Percentiles rank a stretch among this genome's conserved stretches.
Conservation (phyloP, 106 monocot genomes). For the Narthecium ossifragum region DNA sequence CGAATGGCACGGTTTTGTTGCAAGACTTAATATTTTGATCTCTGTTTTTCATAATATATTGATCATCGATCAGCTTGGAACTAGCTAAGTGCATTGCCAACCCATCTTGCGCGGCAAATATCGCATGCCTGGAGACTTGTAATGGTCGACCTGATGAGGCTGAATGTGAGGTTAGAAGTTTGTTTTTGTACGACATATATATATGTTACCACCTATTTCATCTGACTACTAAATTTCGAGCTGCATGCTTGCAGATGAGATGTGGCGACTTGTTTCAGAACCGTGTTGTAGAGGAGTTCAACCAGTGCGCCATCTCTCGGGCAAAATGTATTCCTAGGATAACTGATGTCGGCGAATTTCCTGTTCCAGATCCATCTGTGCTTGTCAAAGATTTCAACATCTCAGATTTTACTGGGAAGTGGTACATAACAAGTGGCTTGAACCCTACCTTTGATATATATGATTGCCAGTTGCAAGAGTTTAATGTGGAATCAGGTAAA, state of each 20-base stretch:
- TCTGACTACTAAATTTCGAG: too few species aligned
- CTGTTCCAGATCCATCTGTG: conserved; percentile 60
- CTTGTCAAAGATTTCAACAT: conserved; percentile 68
- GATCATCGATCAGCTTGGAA: conserved; percentile 59
- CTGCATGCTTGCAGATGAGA: conserved; percentile 67
- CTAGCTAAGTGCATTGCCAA: conserved; percentile 86
- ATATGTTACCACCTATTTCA: not conserved
- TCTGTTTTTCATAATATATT: too few species aligned
- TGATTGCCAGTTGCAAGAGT: conserved; percentile 91
- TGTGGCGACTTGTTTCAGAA: conserved; percentile 95
- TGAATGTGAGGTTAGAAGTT: conserved; percentile 87
- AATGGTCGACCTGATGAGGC: conserved; percentile 96
- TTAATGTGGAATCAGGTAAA: conserved; percentile 64
- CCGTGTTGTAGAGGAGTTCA: conserved; percentile 86
- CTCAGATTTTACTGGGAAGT: conserved; percentile 84
- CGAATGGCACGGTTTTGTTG: too few species aligned
- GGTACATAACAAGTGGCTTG: conserved; percentile 90
- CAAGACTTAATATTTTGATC: too few species aligned
- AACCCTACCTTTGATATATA: conserved; percentile 89
- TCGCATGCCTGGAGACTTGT: conserved; percentile 95
- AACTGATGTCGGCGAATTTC: conserved; percentile 82
- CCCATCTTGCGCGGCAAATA: conserved; percentile 88
- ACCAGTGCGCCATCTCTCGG: conserved; percentile 91
- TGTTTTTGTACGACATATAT: not conserved
- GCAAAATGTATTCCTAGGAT: conserved; percentile 93